Conservation (phyloP, 176 grass and related monocot genomes). For the Bolboschoenus planiculmis region DNA sequence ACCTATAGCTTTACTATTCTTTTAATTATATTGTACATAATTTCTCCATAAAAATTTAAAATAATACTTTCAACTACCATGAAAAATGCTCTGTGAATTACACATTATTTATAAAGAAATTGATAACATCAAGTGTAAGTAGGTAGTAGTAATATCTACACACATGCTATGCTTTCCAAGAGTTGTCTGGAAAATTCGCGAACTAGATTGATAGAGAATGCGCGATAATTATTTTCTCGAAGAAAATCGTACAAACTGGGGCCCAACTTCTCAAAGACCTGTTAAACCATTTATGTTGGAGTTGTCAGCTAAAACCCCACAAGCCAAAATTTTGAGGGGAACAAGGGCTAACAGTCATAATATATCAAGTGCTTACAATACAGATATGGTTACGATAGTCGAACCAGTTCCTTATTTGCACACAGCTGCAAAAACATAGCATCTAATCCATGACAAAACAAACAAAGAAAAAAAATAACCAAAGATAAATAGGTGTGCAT, state of each 20-base stretch:
- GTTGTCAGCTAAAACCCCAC: slow-evolving; percentile 5
- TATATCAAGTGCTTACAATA: slow-evolving; percentile 62
- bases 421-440: slow-evolving; percentile 34
- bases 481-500: neutral
- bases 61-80: neutral
- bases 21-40: neutral
- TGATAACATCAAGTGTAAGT: neutral
- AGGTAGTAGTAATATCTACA: slow-evolving; percentile 14
- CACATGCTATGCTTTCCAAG: slow-evolving; percentile 41
- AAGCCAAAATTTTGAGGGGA: neutral
- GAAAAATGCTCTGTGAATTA: neutral
- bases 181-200: slow-evolving; percentile 42
- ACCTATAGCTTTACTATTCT: neutral
- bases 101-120: neutral
- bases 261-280: slow-evolving; percentile 55
- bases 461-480: neutral
- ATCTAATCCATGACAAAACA: slow-evolving; percentile 7
- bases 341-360: neutral
- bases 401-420: slow-evolving; percentile 71
- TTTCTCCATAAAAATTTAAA: neutral
- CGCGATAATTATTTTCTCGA: slow-evolving; percentile 40
- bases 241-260: slow-evolving; percentile 50
- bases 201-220: slow-evolving; percentile 39
- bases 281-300: slow-evolving; percentile 32
- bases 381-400: slow-evolving; percentile 61